Conservation (phyloP, 2,329 filamentous ascomycete genomes). For the Orbilia ellipsospora region DNA sequence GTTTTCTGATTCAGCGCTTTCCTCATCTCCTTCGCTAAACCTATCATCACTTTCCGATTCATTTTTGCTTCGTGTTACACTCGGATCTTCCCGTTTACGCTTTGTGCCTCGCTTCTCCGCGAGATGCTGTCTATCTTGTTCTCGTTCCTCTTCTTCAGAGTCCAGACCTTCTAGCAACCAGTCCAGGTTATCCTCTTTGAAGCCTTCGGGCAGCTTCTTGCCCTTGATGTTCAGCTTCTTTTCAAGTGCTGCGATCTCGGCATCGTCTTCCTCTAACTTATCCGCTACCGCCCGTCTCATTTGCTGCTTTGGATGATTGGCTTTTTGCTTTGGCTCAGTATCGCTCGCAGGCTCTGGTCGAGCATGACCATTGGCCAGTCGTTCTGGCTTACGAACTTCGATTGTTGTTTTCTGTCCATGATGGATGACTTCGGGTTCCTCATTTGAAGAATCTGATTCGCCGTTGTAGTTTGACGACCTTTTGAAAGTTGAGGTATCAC, state of each 20-base stretch:
- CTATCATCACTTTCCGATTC: conserved; percentile 59
- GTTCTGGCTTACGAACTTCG: conserved; percentile 56
- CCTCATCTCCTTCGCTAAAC: conserved; percentile 57
- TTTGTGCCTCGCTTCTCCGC: conserved; percentile 65
- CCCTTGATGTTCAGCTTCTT: conserved; percentile 84
- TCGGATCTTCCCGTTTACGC: conserved; percentile 58
- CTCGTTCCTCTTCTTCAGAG: conserved; percentile 68
- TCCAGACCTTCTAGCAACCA: conserved; percentile 78
- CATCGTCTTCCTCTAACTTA: conserved; percentile 81
- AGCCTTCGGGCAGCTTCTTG: conserved; percentile 77
- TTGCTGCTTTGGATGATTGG: conserved; percentile 54
- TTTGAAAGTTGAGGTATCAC: conserved; percentile 48
- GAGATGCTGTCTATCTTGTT: conserved; percentile 66
- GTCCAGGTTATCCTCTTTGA: conserved; percentile 84
- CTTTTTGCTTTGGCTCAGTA: conserved; percentile 1
- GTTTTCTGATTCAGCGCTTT: conserved; percentile 33
- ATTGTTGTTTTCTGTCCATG: conserved; percentile 45
- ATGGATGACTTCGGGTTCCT: conserved; percentile 28
- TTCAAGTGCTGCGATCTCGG: conserved; percentile 86
- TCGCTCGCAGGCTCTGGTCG: conserved; percentile 26
- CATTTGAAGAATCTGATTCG: conserved; percentile 22
- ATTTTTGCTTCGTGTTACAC: conserved; percentile 12
- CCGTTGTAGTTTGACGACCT: conserved; percentile 11
- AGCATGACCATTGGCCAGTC: conserved; percentile 41
- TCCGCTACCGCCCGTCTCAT: conserved; percentile 65